Evolutionary conservation across 805 yeast genomes (phyloP).

Genomic region (Metschnikowia orientalis): DNA sequence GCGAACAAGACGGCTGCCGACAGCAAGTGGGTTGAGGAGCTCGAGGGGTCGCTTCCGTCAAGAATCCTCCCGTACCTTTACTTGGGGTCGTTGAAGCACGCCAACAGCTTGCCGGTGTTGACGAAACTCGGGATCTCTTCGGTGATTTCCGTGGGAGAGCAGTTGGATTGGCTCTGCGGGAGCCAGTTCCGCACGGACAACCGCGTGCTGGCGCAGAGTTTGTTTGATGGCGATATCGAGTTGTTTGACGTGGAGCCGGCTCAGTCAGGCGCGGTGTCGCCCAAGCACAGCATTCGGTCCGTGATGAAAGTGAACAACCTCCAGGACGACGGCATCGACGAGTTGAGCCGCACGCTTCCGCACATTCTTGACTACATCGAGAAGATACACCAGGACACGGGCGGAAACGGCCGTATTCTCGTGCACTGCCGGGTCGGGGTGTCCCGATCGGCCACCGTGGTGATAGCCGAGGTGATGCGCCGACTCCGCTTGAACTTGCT

Average conservation of each 20-base stretch:
- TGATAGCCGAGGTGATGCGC: conserved; percentile 92
- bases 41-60: conserved; percentile 75
- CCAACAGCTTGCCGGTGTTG: conserved; percentile 63
- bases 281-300: conserved; percentile 31
- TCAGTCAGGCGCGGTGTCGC: conserved; percentile 2
- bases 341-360: conserved; percentile 57
- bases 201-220: conserved; percentile 20
- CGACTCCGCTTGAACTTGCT: conserved; percentile 63
- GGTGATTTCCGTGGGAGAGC: conserved; percentile 84
- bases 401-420: conserved; percentile 32
- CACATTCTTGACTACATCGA: conserved; percentile 65
- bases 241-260: conserved; percentile 24
- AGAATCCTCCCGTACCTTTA: conserved; percentile 78
- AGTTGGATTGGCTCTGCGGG: conserved; percentile 55
- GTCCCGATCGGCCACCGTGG: conserved; percentile 90
- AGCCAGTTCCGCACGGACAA: conserved; percentile 24
- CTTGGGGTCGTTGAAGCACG: conserved; percentile 80
- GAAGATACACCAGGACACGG: conserved; percentile 16
- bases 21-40: conserved; percentile 37
- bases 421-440: conserved; percentile 97
- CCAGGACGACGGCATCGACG: conserved; percentile 89
- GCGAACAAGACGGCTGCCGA: conserved; percentile 4
- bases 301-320: conserved; percentile 65
- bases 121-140: conserved; percentile 62
- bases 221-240: conserved; percentile 32